A percentile compares a stretch with the other conserved stretches of the same genome.
phyloP scores from a whole-genome alignment of 805 yeast genomes.

The Pichia phayaonensis region DNA sequence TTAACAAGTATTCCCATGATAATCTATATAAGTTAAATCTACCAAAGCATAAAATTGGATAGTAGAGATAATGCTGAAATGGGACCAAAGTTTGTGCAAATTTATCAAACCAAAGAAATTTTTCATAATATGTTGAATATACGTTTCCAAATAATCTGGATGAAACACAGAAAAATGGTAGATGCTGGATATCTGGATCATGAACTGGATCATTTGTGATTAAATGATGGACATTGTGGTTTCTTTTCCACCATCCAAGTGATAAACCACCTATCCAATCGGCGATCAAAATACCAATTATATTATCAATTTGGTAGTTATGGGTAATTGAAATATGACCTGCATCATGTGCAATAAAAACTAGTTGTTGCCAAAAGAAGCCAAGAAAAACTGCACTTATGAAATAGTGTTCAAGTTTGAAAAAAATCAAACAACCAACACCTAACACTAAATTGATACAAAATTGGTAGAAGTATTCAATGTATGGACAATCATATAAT shows the following conservation, averaged over 20 bases:
- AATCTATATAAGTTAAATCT: slow-evolving; percentile 77
- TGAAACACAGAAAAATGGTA: slow-evolving; percentile 86
- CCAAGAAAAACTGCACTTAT: slow-evolving; percentile 63
- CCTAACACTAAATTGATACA: slow-evolving; percentile 52
- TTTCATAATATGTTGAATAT: slow-evolving; percentile 75
- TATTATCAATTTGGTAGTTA: slow-evolving; percentile 65
- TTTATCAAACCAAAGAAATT: slow-evolving; percentile 57
- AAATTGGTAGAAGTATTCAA: slow-evolving; percentile 64
- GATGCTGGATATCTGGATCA: slow-evolving; percentile 90
- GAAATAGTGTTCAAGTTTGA: slow-evolving; percentile 37
- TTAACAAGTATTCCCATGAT: slow-evolving; percentile 68
- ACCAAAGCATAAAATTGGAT: slow-evolving; percentile 75
- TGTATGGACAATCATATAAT: slow-evolving; percentile 64
- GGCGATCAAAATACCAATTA: slow-evolving; percentile 66
- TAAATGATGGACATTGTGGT: slow-evolving; percentile 89
- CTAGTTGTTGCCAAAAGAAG: slow-evolving; percentile 81
- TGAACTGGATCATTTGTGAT: slow-evolving; percentile 90
- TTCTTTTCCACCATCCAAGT: slow-evolving; percentile 91
- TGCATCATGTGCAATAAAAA: slow-evolving; percentile 85
- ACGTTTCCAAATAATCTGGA: slow-evolving; percentile 59
- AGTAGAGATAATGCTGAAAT: slow-evolving; percentile 62
- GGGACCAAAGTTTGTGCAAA: slow-evolving; percentile 52
- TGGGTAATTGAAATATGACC: slow-evolving; percentile 84
- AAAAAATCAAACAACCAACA: slow-evolving; percentile 40
- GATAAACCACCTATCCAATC: slow-evolving; percentile 83